Percentiles rank a stretch among this genome's conserved stretches.
These are phyloP conservation scores for Vitis cinerea DNA, from an alignment of 164 flowering plant species.

Conservation along the genomic window DNA sequence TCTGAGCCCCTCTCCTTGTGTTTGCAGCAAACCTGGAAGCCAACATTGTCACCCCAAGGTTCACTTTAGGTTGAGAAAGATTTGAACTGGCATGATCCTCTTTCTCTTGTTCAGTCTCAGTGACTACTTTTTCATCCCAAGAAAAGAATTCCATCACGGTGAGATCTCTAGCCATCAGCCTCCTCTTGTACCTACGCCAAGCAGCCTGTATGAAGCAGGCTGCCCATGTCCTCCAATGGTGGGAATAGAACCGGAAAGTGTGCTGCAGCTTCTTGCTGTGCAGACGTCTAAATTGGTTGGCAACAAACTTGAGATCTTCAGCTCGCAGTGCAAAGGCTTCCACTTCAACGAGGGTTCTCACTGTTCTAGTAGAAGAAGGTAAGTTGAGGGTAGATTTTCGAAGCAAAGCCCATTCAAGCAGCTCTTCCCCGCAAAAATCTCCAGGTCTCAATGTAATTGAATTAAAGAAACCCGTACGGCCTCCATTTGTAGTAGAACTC, in stretches of 20 bases:
- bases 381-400: constrained; percentile 70
- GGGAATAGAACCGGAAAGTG: constrained; percentile 83
- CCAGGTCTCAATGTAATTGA: constrained; percentile 75
- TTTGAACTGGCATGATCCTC: constrained; percentile 30
- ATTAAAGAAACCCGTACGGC: constrained; percentile 88
- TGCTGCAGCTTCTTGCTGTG: constrained; percentile 92
- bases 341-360: constrained; percentile 70
- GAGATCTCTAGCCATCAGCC: constrained; percentile 45
- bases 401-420: constrained; percentile 83
- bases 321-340: constrained; percentile 87
- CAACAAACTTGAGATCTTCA: constrained; percentile 89
- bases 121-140: constrained; percentile 20
- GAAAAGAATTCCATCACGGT: constrained; percentile 42
- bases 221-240: constrained; percentile 99
- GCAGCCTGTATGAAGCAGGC: constrained; percentile 97
- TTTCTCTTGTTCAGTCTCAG: constrained; percentile 26
- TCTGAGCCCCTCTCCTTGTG: constrained; percentile 80
- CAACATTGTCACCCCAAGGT: constrained; percentile 59
- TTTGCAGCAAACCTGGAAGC: constrained; percentile 83
- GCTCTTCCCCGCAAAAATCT: constrained; percentile 93
- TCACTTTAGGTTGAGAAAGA: constrained; percentile 38
- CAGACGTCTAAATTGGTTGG: constrained; percentile 84
- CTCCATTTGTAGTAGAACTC: constrained; percentile 92
- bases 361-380: constrained; percentile 88
- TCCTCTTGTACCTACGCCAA: constrained; percentile 65